These are phyloP conservation scores for Petasospora rhodanensis DNA, from an alignment of 1,139 yeast genomes.

Conservation along the genomic window DNA sequence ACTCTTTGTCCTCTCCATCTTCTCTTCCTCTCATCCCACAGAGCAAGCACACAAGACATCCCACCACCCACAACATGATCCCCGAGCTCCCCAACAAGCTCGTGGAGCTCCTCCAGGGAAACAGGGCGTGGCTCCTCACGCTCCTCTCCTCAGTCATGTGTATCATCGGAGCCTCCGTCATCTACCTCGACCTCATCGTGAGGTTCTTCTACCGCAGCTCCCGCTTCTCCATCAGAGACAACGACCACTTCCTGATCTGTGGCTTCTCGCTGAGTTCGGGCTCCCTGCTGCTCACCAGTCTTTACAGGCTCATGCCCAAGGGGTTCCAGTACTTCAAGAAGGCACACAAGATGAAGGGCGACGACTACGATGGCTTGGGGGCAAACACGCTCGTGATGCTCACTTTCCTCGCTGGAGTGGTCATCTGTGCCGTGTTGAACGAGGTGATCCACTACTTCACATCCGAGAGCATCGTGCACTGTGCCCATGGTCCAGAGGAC, in stretches of 20 bases:
- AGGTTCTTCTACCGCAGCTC: conserved; percentile 40
- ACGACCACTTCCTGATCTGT: conserved; percentile 56
- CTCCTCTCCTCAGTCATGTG: conserved; percentile 54
- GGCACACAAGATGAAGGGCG: conserved; percentile 15
- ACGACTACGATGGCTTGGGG: conserved; percentile 10
- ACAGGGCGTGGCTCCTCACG: conserved; percentile 57
- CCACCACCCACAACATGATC: not conserved
- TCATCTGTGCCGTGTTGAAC: conserved; percentile 57
- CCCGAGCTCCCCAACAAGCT: too few species aligned
- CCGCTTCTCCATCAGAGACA: conserved; percentile 52
- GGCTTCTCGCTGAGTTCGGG: conserved; percentile 76
- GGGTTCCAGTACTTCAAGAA: conserved; percentile 39
- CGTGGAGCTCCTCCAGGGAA: not conserved
- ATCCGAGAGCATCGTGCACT: conserved; percentile 80
- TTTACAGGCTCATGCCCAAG: conserved; percentile 70
- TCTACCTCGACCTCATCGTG: conserved; percentile 47
- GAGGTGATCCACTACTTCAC: conserved; percentile 65
- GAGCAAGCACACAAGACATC: not conserved
- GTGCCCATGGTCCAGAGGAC: conserved; percentile 55
- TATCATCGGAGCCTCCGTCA: conserved; percentile 51
- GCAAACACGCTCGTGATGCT: conserved; percentile 35
- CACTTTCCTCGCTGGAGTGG: conserved; percentile 53
- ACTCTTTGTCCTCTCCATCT: too few species aligned
- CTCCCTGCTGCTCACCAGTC: conserved; percentile 67
- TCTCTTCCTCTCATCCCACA: too few species aligned